phyloP scores from a whole-genome alignment of 331 rosid genomes.

The Pyrus hybrid region DNA sequence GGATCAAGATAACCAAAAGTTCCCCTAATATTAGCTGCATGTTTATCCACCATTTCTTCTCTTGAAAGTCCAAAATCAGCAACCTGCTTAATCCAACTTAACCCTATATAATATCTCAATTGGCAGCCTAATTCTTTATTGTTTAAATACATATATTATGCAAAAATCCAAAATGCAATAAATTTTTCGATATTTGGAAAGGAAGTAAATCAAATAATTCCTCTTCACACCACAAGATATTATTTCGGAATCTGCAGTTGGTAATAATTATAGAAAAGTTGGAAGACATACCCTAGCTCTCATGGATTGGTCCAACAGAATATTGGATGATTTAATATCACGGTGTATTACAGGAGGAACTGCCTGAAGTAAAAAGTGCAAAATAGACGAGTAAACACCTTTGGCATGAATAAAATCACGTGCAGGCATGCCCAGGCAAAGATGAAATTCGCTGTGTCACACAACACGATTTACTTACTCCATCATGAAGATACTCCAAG shows the following conservation, averaged over 20 bases:
- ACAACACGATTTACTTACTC: slow-evolving; percentile 47
- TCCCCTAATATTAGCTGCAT: slow-evolving; percentile 72
- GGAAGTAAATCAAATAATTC: neutral
- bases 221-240: neutral
- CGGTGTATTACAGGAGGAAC: slow-evolving; percentile 95
- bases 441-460: neutral
- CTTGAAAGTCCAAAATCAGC: slow-evolving; percentile 98
- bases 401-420: neutral
- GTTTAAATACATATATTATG: neutral
- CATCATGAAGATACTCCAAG: slow-evolving; percentile 97
- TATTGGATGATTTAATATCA: slow-evolving; percentile 89
- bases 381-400: neutral
- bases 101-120: slow-evolving; percentile 2
- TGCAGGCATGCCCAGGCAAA: neutral
- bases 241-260: neutral
- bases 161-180: neutral
- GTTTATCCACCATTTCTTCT: slow-evolving; percentile 87
- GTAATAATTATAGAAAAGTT: neutral
- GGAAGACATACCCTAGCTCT: slow-evolving; percentile 69
- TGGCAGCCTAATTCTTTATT: neutral
- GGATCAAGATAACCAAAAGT: slow-evolving; percentile 99
- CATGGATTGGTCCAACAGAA: slow-evolving; percentile 85
- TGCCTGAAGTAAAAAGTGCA: slow-evolving; percentile 46
- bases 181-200: neutral
- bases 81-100: slow-evolving; percentile 49